These are phyloP conservation scores for Boletus smithii DNA, from an alignment of 1,284 basidiomycete genomes.

Conservation along the genomic window DNA sequence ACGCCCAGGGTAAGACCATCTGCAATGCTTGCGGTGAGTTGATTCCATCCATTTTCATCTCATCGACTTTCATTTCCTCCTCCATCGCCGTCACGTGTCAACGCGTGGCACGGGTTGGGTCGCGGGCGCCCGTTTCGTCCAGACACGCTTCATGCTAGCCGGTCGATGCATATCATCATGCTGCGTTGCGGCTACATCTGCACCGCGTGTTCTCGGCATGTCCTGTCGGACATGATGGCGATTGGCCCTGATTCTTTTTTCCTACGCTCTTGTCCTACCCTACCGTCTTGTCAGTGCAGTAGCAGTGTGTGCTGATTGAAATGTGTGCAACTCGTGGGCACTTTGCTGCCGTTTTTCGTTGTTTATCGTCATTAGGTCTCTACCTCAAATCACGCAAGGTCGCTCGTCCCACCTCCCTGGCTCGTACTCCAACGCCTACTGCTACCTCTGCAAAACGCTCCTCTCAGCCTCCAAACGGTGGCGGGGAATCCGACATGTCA, in stretches of 20 bases:
- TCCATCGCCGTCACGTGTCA: conserved; percentile 31
- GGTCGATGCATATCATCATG: conserved; percentile 36
- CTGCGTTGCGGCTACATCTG: conserved; percentile 33
- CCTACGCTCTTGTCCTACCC: conserved; percentile 31
- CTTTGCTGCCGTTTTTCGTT: conserved; percentile 35
- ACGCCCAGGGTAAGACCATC: conserved; percentile 73
- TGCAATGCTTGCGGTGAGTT: conserved; percentile 86
- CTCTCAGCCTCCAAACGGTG: conserved; percentile 28
- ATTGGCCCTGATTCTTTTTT: conserved; percentile 34
- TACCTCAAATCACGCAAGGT: conserved; percentile 67
- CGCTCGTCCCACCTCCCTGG: conserved; percentile 50
- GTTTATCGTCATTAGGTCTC: conserved; percentile 47
- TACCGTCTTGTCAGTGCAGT: conserved; percentile 35
- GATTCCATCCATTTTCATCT: conserved; percentile 31
- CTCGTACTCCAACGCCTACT: conserved; percentile 38
- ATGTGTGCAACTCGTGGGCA: conserved; percentile 37
- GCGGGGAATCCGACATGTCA: conserved; percentile 33
- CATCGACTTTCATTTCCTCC: conserved; percentile 31
- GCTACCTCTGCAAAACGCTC: conserved; percentile 35
- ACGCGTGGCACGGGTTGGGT: conserved; percentile 26
- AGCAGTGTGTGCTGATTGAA: conserved; percentile 38
- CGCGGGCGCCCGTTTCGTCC: conserved; percentile 34
- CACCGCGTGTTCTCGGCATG: conserved; percentile 37
- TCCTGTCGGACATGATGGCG: conserved; percentile 35
- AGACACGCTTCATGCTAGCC: conserved; percentile 28